phyloP scores from a whole-genome alignment of 306 rosid genomes.

The Quillaja saponaria region DNA sequence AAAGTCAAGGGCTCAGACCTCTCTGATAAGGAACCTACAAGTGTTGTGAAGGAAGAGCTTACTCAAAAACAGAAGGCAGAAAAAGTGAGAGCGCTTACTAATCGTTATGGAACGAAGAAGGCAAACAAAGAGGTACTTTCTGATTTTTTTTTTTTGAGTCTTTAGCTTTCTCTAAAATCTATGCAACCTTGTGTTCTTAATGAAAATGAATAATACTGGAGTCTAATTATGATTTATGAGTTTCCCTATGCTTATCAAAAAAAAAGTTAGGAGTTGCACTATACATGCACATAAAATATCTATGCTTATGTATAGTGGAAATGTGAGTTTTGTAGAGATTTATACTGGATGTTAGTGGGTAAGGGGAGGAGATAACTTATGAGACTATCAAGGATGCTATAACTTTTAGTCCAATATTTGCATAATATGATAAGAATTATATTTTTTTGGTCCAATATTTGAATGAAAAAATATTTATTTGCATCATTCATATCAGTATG shows the following conservation, averaged over 20 bases:
- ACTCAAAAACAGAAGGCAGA: constrained; percentile 32
- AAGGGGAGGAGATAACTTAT: neutral
- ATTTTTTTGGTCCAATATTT: neutral
- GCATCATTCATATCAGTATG: too few relatives aligned
- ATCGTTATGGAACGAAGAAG: constrained; percentile 60
- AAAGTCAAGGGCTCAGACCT: constrained; percentile 49
- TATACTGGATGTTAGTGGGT: neutral
- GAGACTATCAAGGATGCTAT: constrained; percentile 3
- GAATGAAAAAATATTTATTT: neutral
- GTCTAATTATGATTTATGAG: neutral
- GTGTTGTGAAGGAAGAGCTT: constrained; percentile 39
- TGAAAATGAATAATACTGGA: neutral
- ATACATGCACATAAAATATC: too few relatives aligned
- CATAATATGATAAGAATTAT: neutral
- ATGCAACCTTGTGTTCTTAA: neutral
- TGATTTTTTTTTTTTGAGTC: neutral
- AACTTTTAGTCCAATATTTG: too few relatives aligned
- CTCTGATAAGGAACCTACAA: constrained; percentile 43
- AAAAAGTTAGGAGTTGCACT: too few relatives aligned
- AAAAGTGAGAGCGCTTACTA: constrained; percentile 35
- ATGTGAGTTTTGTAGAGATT: too few relatives aligned
- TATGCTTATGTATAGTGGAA: too few relatives aligned
- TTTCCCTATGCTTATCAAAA: too few relatives aligned
- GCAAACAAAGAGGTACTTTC: constrained; percentile 46
- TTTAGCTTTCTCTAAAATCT: constrained; percentile 6